Evolutionary conservation across 169 alveolate genomes (phyloP), one percentile per base, ranked within the genome.

Genomic region (Plasmodium ovale): DNA sequence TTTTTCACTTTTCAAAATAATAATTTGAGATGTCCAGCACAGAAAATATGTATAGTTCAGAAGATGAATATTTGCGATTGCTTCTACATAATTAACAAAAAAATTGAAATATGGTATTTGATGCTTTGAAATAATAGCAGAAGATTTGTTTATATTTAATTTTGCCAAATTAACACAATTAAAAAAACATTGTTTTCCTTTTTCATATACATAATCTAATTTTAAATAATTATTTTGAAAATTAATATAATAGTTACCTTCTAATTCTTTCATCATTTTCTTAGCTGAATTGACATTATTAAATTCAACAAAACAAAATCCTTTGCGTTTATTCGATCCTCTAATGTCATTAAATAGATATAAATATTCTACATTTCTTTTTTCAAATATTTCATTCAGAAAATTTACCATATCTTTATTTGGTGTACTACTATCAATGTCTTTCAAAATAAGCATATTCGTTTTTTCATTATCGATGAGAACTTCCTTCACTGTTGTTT

Each of bases 261-360:
- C 84, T 44, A 82, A 19, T 29, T 82, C 84, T 19, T 65, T 82
- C 90, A 82, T 82, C 84, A 82, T 37, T 54, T 64, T 69, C 29
- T 82, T 71, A 14, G 85, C 65, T 25, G 27, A 35, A 42, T 25
- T 53, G 12, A 12, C n/a, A 54, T 56, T 82, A 33, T 67, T 31
- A 51, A 64, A 82, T 53, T 82, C 85, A 19, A 82, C 59, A 44
- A 82, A 65, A 12, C 90, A 82, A 33, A 82, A 82, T 0, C 90
- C 90, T 33, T 68, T 82, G 12, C 64, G 44, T 82, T 82, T 82
- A 65, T 10, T 49, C 1, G 90, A 82, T 10, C 79, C 77, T 39
- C 59, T 82, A 33, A 82, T 53, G 31, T 82, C 90, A 42, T 82
- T 82, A 68, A 82, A 82, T 39, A 82, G 16, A 71, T 82, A 82